phyloP scores from a whole-genome alignment of 306 rosid genomes.

The Rubus parviflorus region DNA sequence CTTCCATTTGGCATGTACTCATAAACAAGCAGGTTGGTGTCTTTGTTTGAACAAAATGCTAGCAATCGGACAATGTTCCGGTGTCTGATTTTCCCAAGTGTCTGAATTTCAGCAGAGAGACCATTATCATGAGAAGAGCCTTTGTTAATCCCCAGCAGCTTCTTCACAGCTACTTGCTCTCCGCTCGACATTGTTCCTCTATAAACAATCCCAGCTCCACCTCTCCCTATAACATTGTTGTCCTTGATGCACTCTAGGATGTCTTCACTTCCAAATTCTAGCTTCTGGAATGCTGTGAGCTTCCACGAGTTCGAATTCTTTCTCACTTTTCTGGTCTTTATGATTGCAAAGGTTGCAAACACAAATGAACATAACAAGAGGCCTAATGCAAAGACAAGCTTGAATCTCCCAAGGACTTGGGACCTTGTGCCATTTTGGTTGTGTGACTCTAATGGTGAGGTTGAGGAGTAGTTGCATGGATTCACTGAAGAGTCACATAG shows the following conservation, averaged over 20 bases:
- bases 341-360: slow-evolving; percentile 62
- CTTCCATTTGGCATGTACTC: slow-evolving; percentile 93
- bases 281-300: slow-evolving; percentile 77
- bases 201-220: slow-evolving; percentile 93
- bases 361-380: slow-evolving; percentile 64
- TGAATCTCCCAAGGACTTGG: slow-evolving; percentile 54
- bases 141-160: slow-evolving; percentile 64
- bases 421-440: slow-evolving; percentile 26
- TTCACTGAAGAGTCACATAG: slow-evolving; percentile 65
- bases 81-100: slow-evolving; percentile 82
- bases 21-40: slow-evolving; percentile 77
- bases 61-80: slow-evolving; percentile 80
- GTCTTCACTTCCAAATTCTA: slow-evolving; percentile 71
- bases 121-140: slow-evolving; percentile 90
- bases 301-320: slow-evolving; percentile 60
- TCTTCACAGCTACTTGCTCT: slow-evolving; percentile 83
- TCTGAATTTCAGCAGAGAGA: slow-evolving; percentile 73
- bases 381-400: slow-evolving; percentile 74
- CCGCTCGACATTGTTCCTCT: slow-evolving; percentile 75
- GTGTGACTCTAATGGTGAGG: slow-evolving; percentile 28
- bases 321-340: slow-evolving; percentile 59
- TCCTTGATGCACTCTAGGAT: slow-evolving; percentile 73
- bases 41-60: slow-evolving; percentile 75
- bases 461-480: slow-evolving; percentile 50
- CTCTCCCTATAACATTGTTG: slow-evolving; percentile 76